Evolutionary conservation across 2,329 filamentous ascomycete genomes (phyloP), one percentile per base, ranked within the genome.

Genomic region (Colletotrichum sp.): DNA sequence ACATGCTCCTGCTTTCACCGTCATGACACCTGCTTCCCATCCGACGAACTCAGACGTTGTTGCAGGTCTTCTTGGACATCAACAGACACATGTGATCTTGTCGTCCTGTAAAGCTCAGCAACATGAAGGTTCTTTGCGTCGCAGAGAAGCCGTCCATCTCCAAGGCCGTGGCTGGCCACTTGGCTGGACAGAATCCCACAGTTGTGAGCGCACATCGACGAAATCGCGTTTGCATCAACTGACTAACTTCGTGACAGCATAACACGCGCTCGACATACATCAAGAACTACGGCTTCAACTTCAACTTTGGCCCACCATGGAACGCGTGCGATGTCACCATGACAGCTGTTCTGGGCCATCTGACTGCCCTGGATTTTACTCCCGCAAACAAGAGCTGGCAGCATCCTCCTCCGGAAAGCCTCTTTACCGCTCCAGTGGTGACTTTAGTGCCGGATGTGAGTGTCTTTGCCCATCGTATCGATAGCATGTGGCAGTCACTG

Each of bases 251-350:
- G 18, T 13, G 5, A 32, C 75, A 98, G 95, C 89, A 90, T 79
- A 90, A 91, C 77, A 94, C 95, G 5, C 88, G 92, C 24, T 93
- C 93, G 78, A 90, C 91, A 80, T 99, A 93, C 85, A 94, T 98
- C 84, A 99, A 98, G 84, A 99, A 99, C 81, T 99, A 98, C 86
- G 90, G 92, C 32, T 99, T 99, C 82, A 90, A 94, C 62, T 99
- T 97, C 86, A 93, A 95, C 83, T 99, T 99, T 83, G 93, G 93
- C 8, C 90, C 88, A 63, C 88, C 90, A 78, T 98, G 95, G 94
- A 96, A 96, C 24, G 89, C 89, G 77, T 98, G 95, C 83, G 89
- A 92, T 15, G 96, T 98, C 63, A 96, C 94, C 59, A 99, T 99
- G 95, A 99, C 97, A 72, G 96, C 94, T 77, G 97, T 99, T 28